phyloP scores from a whole-genome alignment of 805 yeast species.

The Vanderwaltozyma verrucispora region DNA sequence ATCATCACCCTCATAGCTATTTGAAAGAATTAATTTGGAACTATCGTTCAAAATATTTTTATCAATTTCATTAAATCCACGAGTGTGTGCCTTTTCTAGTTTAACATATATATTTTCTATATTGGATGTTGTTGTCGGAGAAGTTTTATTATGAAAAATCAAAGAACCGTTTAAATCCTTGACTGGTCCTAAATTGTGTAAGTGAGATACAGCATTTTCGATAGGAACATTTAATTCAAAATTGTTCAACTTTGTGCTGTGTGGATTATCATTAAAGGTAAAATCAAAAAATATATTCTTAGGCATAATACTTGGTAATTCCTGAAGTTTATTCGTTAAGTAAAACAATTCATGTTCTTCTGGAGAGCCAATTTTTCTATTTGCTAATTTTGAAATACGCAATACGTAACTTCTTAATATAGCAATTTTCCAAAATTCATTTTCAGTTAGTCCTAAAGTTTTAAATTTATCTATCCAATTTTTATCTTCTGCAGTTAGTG shows the following conservation, averaged over 20 bases:
- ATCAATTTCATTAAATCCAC: too few species aligned
- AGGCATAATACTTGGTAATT: slow-evolving; percentile 31
- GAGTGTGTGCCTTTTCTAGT: too few species aligned
- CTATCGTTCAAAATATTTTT: too few species aligned
- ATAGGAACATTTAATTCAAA: not conserved
- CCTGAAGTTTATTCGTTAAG: not conserved
- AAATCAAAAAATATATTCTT: slow-evolving; percentile 44
- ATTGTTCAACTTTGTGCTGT: slow-evolving; percentile 3
- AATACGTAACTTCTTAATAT: slow-evolving; percentile 57
- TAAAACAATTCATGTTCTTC: not conserved
- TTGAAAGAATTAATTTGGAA: slow-evolving; percentile 31
- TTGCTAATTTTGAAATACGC: slow-evolving; percentile 39
- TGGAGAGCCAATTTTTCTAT: slow-evolving; percentile 22
- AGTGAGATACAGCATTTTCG: not conserved
- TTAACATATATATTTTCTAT: slow-evolving; percentile 39
- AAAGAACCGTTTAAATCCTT: slow-evolving; percentile 27
- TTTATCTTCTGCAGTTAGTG: slow-evolving; percentile 54
- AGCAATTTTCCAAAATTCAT: slow-evolving; percentile 76
- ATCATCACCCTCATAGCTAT: slow-evolving; percentile 60
- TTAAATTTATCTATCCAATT: slow-evolving; percentile 64
- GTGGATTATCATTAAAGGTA: slow-evolving; percentile 8
- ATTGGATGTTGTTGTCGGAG: slow-evolving; percentile 32
- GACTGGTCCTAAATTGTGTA: not conserved
- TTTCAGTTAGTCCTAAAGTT: slow-evolving; percentile 61
- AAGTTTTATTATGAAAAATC: slow-evolving; percentile 29